Percentiles rank a stretch among this genome's conserved stretches.
Conservation (phyloP, 345 rosid species). For the Toxicodendron radicans region DNA sequence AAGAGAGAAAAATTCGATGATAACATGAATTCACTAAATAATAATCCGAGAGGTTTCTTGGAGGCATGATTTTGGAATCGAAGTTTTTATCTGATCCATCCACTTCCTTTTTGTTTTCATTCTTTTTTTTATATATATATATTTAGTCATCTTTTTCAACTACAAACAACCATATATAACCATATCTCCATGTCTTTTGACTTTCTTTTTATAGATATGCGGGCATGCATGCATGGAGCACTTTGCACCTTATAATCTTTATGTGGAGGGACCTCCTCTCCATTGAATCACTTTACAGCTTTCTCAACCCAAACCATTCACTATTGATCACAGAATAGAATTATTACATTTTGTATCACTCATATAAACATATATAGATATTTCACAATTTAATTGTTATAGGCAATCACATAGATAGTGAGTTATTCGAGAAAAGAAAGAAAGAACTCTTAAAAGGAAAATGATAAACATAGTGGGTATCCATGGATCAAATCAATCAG, state of each 20-base stretch:
- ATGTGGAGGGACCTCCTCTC: conserved; percentile 3
- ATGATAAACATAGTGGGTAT: too few relatives aligned
- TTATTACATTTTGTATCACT: too few relatives aligned
- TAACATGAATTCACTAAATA: not conserved
- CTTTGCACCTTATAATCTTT: not conserved
- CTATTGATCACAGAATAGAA: not conserved
- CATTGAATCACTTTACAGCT: not conserved
- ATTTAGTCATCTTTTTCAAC: not conserved
- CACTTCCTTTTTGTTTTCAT: not conserved
- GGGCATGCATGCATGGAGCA: not conserved
- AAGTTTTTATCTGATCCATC: not conserved
- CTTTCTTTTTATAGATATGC: not conserved
- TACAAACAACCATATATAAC: not conserved
- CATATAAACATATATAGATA: too few relatives aligned
- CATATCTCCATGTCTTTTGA: conserved; percentile 11
- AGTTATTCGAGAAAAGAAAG: too few relatives aligned
- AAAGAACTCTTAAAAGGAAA: too few relatives aligned
- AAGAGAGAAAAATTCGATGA: too few relatives aligned
- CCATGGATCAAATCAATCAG: too few relatives aligned
- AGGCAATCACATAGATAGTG: too few relatives aligned
- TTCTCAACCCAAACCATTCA: not conserved
- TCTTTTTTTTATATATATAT: not conserved
- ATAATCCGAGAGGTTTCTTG: not conserved
- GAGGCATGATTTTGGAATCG: conserved; percentile 15
- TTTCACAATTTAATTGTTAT: too few relatives aligned